Percentiles rank a stretch among this genome's conserved stretches.
These are phyloP conservation scores for Nitzschia putrida DNA, from an alignment of 108 stramenopile species.

Conservation along the genomic window DNA sequence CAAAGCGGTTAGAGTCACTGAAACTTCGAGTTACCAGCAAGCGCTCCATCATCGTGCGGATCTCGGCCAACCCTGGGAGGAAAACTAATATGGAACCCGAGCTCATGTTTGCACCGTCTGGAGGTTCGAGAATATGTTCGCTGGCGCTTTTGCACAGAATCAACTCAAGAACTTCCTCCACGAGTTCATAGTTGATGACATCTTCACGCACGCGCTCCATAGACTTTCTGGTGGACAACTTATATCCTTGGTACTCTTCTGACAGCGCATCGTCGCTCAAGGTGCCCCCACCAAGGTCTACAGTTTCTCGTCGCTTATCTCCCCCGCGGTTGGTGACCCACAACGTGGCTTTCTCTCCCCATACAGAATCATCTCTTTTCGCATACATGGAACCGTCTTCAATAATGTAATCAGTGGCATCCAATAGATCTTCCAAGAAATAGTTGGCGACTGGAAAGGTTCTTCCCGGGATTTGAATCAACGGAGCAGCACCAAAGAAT, in stretches of 20 bases:
- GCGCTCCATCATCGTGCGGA: constrained; percentile 71
- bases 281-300: constrained; percentile 38
- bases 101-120: constrained; percentile 49
- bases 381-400: constrained; percentile 81
- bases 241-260: constrained; percentile 58
- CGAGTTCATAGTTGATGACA: constrained; percentile 70
- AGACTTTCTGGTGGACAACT: constrained; percentile 59
- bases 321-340: constrained; percentile 67
- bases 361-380: constrained; percentile 18
- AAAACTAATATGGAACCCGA: constrained; percentile 86
- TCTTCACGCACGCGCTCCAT: constrained; percentile 80
- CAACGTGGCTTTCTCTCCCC: constrained; percentile 43
- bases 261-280: constrained; percentile 43
- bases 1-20: constrained; percentile 38
- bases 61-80: constrained; percentile 92
- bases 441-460: constrained; percentile 79
- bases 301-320: constrained; percentile 61
- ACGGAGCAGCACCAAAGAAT: constrained; percentile 72
- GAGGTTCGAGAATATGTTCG: constrained; percentile 35
- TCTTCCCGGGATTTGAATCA: constrained; percentile 78
- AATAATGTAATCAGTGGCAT: constrained; percentile 77
- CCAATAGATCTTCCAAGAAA: constrained; percentile 85
- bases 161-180: constrained; percentile 68
- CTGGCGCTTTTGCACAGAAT: constrained; percentile 44
- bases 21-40: constrained; percentile 59